These are phyloP conservation scores for Carex kokanica DNA, from an alignment of 176 grass and related monocot species.

Conservation along the genomic window DNA sequence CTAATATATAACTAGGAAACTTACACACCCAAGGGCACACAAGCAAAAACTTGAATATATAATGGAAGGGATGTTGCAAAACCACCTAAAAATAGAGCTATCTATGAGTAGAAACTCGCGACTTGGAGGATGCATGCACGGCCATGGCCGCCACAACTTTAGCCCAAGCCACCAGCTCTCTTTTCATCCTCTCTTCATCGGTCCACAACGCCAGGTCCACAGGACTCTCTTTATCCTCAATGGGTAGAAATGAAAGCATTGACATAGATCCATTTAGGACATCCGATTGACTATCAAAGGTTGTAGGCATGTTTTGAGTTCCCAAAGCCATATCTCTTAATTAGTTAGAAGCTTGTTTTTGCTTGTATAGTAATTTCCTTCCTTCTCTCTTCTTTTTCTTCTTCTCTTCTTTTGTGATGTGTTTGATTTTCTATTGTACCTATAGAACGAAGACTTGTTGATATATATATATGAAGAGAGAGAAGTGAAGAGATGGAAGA, in stretches of 20 bases:
- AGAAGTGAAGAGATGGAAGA: background rate
- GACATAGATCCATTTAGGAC: background rate
- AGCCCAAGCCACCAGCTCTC: slow-evolving; percentile 59
- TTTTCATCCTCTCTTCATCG: slow-evolving; percentile 61
- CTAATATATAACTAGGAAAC: background rate
- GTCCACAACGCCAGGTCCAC: slow-evolving; percentile 40
- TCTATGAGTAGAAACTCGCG: background rate
- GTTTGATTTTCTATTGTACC: background rate
- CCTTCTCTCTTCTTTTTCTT: background rate
- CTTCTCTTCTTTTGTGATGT: slow-evolving; percentile 1
- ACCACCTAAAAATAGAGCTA: background rate
- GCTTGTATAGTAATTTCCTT: background rate
- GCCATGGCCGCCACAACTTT: slow-evolving; percentile 71
- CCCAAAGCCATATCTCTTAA: slow-evolving; percentile 25
- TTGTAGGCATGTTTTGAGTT: slow-evolving; percentile 24
- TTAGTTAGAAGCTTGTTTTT: background rate
- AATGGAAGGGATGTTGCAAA: background rate
- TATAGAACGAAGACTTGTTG: background rate
- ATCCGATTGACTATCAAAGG: background rate
- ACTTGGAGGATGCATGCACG: slow-evolving; percentile 33
- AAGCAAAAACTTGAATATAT: slow-evolving; percentile 16
- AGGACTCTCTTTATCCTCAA: background rate
- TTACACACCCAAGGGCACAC: slow-evolving; percentile 10
- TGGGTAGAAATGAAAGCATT: slow-evolving; percentile 13
- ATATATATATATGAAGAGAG: slow-evolving; percentile 17